Percentiles rank a stretch among this genome's conserved stretches.
phyloP scores from a whole-genome alignment of 148 eudicot species.

The Rhododendron simsii region DNA sequence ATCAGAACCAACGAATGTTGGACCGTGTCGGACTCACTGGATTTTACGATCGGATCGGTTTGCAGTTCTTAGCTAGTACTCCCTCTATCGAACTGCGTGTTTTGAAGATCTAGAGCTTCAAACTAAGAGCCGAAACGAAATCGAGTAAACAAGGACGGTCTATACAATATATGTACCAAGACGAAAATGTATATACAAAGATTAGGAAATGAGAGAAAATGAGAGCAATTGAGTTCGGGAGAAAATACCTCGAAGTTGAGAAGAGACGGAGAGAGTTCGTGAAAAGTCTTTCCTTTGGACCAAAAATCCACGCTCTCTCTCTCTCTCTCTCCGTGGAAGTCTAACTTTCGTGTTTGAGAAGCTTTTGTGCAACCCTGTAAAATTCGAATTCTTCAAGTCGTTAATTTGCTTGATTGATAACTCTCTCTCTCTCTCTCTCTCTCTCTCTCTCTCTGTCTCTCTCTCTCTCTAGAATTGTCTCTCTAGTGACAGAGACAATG shows the following conservation, averaged over 20 bases:
- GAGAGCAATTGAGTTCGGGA: neutral
- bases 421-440: constrained; percentile 2
- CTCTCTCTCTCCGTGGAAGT: constrained; percentile 8
- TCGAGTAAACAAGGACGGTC: no score
- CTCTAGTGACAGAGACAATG: neutral
- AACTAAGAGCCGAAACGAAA: neutral
- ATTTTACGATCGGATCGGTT: neutral
- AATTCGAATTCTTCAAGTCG: neutral
- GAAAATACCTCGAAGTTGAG: neutral
- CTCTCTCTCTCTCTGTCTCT: constrained; percentile 15
- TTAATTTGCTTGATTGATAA: neutral
- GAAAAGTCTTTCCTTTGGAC: neutral
- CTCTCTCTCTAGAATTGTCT: constrained; percentile 7
- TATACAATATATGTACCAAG: neutral
- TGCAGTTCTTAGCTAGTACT: neutral
- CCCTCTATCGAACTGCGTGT: neutral
- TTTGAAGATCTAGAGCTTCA: constrained; percentile 1
- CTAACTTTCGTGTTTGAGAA: constrained; percentile 2
- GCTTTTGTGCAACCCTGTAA: neutral
- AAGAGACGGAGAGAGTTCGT: neutral
- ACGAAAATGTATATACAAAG: neutral
- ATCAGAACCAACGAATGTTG: neutral
- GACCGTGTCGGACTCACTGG: neutral
- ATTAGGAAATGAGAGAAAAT: neutral
- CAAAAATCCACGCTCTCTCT: neutral